Percentiles rank a stretch among this genome's conserved stretches.
Conservation (phyloP, 495 filamentous ascomycete genomes). For the Aspergillus sclerotiicarbonarius region DNA sequence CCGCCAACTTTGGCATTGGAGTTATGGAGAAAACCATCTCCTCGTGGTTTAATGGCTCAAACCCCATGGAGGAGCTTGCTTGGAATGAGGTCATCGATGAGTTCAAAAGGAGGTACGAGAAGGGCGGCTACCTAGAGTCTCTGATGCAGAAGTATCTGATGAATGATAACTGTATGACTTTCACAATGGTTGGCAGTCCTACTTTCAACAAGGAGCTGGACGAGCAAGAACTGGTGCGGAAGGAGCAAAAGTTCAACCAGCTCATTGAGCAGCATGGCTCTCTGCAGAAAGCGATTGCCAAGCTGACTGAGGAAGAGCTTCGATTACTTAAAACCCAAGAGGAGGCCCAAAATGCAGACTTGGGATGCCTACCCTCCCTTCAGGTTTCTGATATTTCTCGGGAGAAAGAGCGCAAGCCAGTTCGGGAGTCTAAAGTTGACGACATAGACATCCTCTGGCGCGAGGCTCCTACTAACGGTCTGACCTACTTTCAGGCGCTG, state of each 20-base stretch:
- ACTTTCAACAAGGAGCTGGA: slow-evolving; percentile 70
- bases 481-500: slow-evolving; percentile 93
- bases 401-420: slow-evolving; percentile 63
- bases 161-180: slow-evolving; percentile 81
- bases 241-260: slow-evolving; percentile 67
- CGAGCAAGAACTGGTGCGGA: slow-evolving; percentile 70
- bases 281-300: slow-evolving; percentile 64
- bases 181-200: slow-evolving; percentile 87
- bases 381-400: slow-evolving; percentile 85
- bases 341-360: slow-evolving; percentile 73
- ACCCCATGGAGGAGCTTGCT: slow-evolving; percentile 84
- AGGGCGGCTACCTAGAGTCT: slow-evolving; percentile 77
- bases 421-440: slow-evolving; percentile 66
- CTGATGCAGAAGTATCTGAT: slow-evolving; percentile 87
- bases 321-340: slow-evolving; percentile 79
- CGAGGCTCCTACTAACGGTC: slow-evolving; percentile 87
- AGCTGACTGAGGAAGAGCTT: slow-evolving; percentile 72
- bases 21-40: slow-evolving; percentile 84
- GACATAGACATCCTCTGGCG: slow-evolving; percentile 80
- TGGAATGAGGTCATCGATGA: slow-evolving; percentile 84
- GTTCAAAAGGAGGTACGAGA: slow-evolving; percentile 69
- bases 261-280: slow-evolving; percentile 66
- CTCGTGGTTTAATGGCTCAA: slow-evolving; percentile 90
- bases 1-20: slow-evolving; percentile 87
- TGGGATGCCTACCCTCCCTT: slow-evolving; percentile 84